phyloP scores from a whole-genome alignment of 148 eudicot species.

The Hydrangea macrophylla region DNA sequence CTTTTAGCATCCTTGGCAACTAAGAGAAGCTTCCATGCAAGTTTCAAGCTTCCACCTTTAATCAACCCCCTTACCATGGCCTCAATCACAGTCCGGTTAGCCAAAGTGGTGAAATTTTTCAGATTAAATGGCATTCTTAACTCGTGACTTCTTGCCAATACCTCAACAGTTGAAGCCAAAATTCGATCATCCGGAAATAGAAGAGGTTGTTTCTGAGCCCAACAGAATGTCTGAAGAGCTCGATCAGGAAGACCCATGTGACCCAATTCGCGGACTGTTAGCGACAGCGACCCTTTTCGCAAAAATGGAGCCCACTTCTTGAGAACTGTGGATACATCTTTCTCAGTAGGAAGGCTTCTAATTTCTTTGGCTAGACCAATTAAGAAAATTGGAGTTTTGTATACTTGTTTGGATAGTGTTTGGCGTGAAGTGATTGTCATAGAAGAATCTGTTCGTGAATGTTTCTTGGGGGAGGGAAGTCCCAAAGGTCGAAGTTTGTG shows the following conservation, averaged over 20 bases:
- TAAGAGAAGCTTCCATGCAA: constrained; percentile 65
- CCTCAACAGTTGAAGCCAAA: constrained; percentile 80
- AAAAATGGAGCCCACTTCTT: constrained; percentile 55
- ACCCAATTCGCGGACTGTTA: constrained; percentile 78
- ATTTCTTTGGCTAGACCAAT: constrained; percentile 69
- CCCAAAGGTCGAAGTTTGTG: constrained; percentile 74
- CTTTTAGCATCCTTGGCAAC: constrained; percentile 58
- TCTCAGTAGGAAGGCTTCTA: constrained; percentile 50
- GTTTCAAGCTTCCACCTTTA: constrained; percentile 60
- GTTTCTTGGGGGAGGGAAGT: constrained; percentile 56
- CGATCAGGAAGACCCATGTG: constrained; percentile 87
- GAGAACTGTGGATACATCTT: constrained; percentile 57
- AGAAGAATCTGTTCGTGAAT: constrained; percentile 24
- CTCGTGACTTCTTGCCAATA: constrained; percentile 63
- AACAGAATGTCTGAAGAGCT: constrained; percentile 72
- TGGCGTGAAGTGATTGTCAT: constrained; percentile 28
- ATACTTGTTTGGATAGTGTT: constrained; percentile 47
- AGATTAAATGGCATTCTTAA: constrained; percentile 52
- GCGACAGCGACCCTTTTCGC: constrained; percentile 76
- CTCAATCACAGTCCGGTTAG: constrained; percentile 62
- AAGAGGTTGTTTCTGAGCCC: constrained; percentile 79
- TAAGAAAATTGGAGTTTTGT: constrained; percentile 73
- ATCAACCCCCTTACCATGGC: constrained; percentile 80
- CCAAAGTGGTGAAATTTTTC: constrained; percentile 44
- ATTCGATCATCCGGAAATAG: constrained; percentile 86